Percentiles rank a stretch among this genome's conserved stretches.
These are phyloP conservation scores for Arabidopsis arenosa DNA, from an alignment of 345 rosid species.

Conservation along the genomic window DNA sequence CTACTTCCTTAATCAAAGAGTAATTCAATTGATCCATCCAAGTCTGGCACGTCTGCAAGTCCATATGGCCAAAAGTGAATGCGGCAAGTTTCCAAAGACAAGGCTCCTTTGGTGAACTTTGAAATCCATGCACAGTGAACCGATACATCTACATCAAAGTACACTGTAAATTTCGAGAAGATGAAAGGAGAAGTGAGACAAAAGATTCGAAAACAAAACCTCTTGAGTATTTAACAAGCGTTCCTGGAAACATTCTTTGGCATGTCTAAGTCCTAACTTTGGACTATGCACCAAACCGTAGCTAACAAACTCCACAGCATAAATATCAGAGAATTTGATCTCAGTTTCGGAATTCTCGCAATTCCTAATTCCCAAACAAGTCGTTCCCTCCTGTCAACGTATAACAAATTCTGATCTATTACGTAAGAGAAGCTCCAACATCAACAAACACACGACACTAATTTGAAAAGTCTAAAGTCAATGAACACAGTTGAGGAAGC, in stretches of 20 bases:
- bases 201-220: conserved; percentile 51
- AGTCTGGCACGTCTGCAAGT: conserved; percentile 64
- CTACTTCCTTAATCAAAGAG: conserved; percentile 56
- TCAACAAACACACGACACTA: neutral
- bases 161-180: neutral
- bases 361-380: conserved; percentile 61
- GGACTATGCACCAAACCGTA: conserved; percentile 52
- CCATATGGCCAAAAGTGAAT: conserved; percentile 73
- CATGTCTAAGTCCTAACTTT: conserved; percentile 44
- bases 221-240: conserved; percentile 45
- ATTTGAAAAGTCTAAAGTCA: neutral
- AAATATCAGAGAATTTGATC: conserved; percentile 65
- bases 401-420: conserved; percentile 11
- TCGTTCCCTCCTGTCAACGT: conserved; percentile 55
- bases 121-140: conserved; percentile 63
- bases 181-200: neutral
- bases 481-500: conserved; percentile 23
- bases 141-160: conserved; percentile 63
- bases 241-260: conserved; percentile 50
- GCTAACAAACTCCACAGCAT: conserved; percentile 67
- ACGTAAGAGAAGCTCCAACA: neutral
- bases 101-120: conserved; percentile 65
- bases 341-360: conserved; percentile 44
- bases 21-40: conserved; percentile 70
- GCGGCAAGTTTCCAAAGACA: conserved; percentile 58